Percentiles rank a stretch among this genome's conserved stretches.
Evolutionary conservation across 108 stramenopile genomes (phyloP).

Genomic region (Cyclotella choctawhatcheeana): DNA sequence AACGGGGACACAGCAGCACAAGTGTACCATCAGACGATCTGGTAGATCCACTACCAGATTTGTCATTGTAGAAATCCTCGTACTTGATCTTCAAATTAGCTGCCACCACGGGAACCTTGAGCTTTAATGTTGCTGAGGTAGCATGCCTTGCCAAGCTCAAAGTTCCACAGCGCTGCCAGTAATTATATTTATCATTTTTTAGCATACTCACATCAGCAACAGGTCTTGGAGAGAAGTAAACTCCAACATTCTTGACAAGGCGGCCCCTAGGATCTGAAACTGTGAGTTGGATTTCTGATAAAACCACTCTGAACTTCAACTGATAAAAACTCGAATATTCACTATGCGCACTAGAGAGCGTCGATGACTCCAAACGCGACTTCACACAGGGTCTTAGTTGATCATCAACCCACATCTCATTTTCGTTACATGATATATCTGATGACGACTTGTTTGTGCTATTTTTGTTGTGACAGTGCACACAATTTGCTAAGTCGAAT

Average conservation of each 20-base stretch:
- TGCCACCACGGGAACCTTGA: slow-evolving; percentile 67
- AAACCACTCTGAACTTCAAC: slow-evolving; percentile 69
- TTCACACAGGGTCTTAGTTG: slow-evolving; percentile 67
- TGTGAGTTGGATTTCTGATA: slow-evolving; percentile 69
- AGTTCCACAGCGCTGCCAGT: slow-evolving; percentile 79
- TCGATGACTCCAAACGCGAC: slow-evolving; percentile 59
- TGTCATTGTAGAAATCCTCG: slow-evolving; percentile 84
- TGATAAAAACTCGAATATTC: slow-evolving; percentile 67
- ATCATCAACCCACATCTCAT: slow-evolving; percentile 31
- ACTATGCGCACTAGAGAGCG: slow-evolving; percentile 52
- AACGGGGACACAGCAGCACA: slow-evolving; percentile 89
- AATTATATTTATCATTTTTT: slow-evolving; percentile 59
- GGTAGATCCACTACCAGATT: slow-evolving; percentile 43
- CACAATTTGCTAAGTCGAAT: slow-evolving; percentile 70
- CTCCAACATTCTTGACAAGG: slow-evolving; percentile 71
- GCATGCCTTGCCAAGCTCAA: slow-evolving; percentile 68
- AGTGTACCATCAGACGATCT: slow-evolving; percentile 63
- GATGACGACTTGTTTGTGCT: slow-evolving; percentile 16
- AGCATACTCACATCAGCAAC: slow-evolving; percentile 55
- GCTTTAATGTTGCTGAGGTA: slow-evolving; percentile 49
- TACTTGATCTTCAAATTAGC: slow-evolving; percentile 79
- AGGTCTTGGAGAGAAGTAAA: slow-evolving; percentile 72
- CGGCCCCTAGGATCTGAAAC: slow-evolving; percentile 78
- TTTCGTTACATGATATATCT: neutral
- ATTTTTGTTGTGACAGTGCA: slow-evolving; percentile 55